Percentiles rank a stretch among this genome's conserved stretches.
phyloP scores from a whole-genome alignment of 768 basidiomycete genomes.

The Epithele typhae region DNA sequence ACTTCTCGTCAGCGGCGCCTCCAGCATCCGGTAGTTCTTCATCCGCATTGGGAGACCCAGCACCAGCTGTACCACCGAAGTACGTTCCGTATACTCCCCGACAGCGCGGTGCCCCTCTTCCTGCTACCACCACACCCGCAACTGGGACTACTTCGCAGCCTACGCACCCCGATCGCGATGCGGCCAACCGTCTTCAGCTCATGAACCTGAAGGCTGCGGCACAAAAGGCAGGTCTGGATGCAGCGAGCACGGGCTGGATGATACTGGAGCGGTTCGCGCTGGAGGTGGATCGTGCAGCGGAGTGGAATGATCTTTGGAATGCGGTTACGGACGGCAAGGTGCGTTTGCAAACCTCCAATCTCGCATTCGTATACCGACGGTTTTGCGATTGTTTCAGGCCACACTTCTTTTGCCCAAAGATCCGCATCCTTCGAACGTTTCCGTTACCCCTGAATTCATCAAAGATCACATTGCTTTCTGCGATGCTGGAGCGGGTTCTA shows the following conservation, averaged over 20 bases:
- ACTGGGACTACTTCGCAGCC: conserved; percentile 40
- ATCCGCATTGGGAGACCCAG: not conserved
- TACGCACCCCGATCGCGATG: conserved; percentile 37
- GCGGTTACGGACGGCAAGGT: conserved; percentile 67
- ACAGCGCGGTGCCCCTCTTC: conserved; percentile 51
- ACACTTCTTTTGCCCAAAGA: conserved; percentile 78
- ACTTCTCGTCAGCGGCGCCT: conserved; percentile 23
- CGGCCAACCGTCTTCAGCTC: conserved; percentile 63
- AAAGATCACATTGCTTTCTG: conserved; percentile 79
- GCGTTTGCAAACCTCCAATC: conserved; percentile 18
- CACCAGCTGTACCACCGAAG: conserved; percentile 29
- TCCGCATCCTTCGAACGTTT: conserved; percentile 43
- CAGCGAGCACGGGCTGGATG: conserved; percentile 65
- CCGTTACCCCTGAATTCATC: conserved; percentile 69
- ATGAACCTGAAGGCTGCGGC: conserved; percentile 72
- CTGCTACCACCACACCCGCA: conserved; percentile 42
- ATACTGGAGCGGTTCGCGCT: conserved; percentile 69
- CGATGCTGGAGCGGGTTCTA: conserved; percentile 39
- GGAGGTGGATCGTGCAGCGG: conserved; percentile 44
- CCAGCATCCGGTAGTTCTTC: not conserved
- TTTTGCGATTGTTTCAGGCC: conserved; percentile 47
- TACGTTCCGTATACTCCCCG: conserved; percentile 80
- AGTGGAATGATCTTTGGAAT: conserved; percentile 71
- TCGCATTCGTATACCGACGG: not conserved
- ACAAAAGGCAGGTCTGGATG: conserved; percentile 63